phyloP scores from a whole-genome alignment of 495 filamentous ascomycete genomes.

The Venustampulla echinocandica region DNA sequence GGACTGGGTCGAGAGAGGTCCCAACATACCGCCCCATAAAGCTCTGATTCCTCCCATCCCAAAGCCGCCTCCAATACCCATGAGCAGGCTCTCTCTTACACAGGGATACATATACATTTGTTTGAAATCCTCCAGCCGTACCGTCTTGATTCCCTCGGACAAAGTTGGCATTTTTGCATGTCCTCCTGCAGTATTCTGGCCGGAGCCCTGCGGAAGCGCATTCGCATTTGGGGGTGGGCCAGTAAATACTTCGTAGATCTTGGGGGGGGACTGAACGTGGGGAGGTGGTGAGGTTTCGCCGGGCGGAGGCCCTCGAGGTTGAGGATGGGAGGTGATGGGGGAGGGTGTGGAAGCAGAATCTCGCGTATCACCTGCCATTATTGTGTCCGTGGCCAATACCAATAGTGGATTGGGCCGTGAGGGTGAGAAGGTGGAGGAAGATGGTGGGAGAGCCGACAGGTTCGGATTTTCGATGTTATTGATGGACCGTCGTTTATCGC shows the following conservation, averaged over 20 bases:
- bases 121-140: conserved; percentile 60
- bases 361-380: conserved; percentile 26
- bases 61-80: conserved; percentile 72
- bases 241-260: conserved; percentile 34
- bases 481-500: too few species aligned
- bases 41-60: conserved; percentile 61
- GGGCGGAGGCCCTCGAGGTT: conserved; percentile 28
- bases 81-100: conserved; percentile 69
- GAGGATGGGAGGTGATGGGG: too few species aligned
- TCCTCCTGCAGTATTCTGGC: conserved; percentile 36
- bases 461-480: too few species aligned
- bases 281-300: conserved; percentile 28
- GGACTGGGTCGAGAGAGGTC: background rate
- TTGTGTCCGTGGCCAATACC: background rate
- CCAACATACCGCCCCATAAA: conserved; percentile 60
- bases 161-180: conserved; percentile 40
- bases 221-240: conserved; percentile 19
- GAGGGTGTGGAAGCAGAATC: conserved; percentile 21
- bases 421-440: background rate
- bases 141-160: conserved; percentile 54
- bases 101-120: conserved; percentile 75
- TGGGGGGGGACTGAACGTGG: conserved; percentile 23
- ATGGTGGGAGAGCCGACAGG: background rate
- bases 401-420: background rate
- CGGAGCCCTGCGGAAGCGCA: conserved; percentile 22